These are phyloP conservation scores for Cinchona pubescens DNA, from an alignment of 257 asterid genomes.

Conservation along the genomic window DNA sequence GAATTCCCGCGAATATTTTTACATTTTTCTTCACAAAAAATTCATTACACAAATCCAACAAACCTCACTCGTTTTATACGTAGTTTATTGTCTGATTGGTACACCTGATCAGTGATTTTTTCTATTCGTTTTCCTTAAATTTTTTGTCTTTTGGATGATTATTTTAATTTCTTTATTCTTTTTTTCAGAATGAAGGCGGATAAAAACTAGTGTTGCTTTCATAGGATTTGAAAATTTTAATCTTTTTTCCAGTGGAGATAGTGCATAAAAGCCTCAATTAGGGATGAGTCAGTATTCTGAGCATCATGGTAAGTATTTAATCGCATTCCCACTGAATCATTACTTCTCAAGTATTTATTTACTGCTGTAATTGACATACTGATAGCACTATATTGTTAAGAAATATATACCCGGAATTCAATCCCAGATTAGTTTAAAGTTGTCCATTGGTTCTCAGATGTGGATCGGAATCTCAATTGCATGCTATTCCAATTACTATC, in stretches of 20 bases:
- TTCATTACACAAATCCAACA: background rate
- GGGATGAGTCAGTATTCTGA: conserved; percentile 8
- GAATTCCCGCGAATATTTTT: too few relatives aligned
- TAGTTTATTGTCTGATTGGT: background rate
- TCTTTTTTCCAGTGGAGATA: background rate
- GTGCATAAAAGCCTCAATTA: background rate
- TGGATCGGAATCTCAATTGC: too few relatives aligned
- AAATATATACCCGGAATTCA: background rate
- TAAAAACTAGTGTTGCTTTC: background rate
- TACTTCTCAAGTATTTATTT: background rate
- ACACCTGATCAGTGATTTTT: background rate
- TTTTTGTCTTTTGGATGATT: too few relatives aligned
- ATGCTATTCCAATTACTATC: too few relatives aligned
- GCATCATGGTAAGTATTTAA: conserved; percentile 8
- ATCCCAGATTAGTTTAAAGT: too few relatives aligned
- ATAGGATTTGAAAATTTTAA: background rate
- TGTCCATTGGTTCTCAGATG: background rate
- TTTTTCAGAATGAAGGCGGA: background rate
- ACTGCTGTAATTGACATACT: background rate
- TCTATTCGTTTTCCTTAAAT: too few relatives aligned
- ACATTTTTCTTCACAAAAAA: background rate
- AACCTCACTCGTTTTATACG: background rate
- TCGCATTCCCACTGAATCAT: background rate
- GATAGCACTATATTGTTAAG: background rate
- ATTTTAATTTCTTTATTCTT: too few relatives aligned